Percentiles rank a stretch among this genome's conserved stretches.
These are phyloP conservation scores for Sanguinoderma infundibulare DNA, from an alignment of 1,284 basidiomycete species.

Conservation along the genomic window DNA sequence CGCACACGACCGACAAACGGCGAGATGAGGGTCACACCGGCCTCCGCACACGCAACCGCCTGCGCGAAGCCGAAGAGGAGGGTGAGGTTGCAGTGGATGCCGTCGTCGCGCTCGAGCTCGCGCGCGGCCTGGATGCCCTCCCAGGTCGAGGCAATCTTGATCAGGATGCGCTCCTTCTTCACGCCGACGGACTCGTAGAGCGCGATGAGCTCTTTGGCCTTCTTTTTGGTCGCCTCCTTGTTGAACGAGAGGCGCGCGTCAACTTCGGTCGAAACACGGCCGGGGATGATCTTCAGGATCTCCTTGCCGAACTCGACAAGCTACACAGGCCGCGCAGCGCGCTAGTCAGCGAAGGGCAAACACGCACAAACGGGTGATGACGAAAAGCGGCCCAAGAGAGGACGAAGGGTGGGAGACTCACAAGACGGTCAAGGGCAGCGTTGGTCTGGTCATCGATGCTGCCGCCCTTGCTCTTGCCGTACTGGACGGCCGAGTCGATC, in stretches of 20 bases:
- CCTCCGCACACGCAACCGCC: conserved; percentile 98
- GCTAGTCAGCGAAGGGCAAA: neutral
- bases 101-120: conserved; percentile 90
- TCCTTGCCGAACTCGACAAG: conserved; percentile 97
- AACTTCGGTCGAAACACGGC: conserved; percentile 98
- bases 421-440: conserved; percentile 87
- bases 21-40: conserved; percentile 96
- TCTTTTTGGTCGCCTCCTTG: conserved; percentile 89
- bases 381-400: neutral
- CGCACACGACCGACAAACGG: conserved; percentile 97
- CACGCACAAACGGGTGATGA: neutral
- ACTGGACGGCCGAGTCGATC: conserved; percentile 83
- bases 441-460: conserved; percentile 74
- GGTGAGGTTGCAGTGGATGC: conserved; percentile 99
- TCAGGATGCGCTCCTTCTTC: conserved; percentile 91
- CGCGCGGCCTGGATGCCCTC: conserved; percentile 99
- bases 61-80: conserved; percentile 98
- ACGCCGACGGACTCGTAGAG: conserved; percentile 94
- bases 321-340: conserved; percentile 41
- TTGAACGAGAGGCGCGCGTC: conserved; percentile 98
- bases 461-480: conserved; percentile 84
- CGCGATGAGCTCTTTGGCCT: conserved; percentile 93
- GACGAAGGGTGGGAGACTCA: conserved; percentile 41
- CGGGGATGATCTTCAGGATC: conserved; percentile 95
- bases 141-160: conserved; percentile 99